Percentiles rank a stretch among this genome's conserved stretches.
Conservation (phyloP, 495 filamentous ascomycete genomes). For the Trichoderma virens region DNA sequence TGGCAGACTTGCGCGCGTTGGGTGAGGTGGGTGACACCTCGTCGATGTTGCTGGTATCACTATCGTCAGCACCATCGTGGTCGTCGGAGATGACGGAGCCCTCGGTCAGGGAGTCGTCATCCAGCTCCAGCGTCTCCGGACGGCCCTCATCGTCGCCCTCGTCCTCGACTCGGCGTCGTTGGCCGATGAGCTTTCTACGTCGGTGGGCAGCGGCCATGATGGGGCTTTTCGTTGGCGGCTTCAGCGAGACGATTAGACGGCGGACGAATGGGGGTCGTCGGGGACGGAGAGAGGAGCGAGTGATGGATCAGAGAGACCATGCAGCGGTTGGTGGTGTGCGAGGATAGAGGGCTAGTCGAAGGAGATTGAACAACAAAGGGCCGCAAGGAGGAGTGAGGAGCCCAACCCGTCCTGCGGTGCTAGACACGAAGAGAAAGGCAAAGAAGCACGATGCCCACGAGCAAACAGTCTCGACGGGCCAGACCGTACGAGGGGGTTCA, state of each 20-base stretch:
- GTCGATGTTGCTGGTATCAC: constrained; percentile 64
- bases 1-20: constrained; percentile 29
- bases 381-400: background rate
- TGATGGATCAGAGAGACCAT: constrained; percentile 4
- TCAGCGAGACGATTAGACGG: constrained; percentile 4
- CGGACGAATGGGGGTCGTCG: constrained; percentile 2
- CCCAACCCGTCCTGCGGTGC: constrained; percentile 8
- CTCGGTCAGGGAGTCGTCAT: constrained; percentile 80
- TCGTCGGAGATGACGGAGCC: constrained; percentile 67
- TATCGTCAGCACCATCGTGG: constrained; percentile 71
- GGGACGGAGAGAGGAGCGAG: background rate
- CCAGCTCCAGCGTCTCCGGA: constrained; percentile 55
- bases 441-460: background rate
- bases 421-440: constrained; percentile 8
- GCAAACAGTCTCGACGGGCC: background rate
- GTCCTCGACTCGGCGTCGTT: constrained; percentile 70
- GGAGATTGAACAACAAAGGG: background rate
- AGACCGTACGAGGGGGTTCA: background rate
- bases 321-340: background rate
- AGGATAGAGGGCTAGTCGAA: background rate
- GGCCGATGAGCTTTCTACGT: constrained; percentile 66
- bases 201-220: constrained; percentile 53
- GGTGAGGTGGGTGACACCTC: constrained; percentile 46
- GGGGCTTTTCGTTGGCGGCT: constrained; percentile 11
- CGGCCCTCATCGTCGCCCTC: constrained; percentile 70